These are phyloP conservation scores for Zasmidium angulare DNA, from an alignment of 2,329 filamentous ascomycete species.

Conservation along the genomic window DNA sequence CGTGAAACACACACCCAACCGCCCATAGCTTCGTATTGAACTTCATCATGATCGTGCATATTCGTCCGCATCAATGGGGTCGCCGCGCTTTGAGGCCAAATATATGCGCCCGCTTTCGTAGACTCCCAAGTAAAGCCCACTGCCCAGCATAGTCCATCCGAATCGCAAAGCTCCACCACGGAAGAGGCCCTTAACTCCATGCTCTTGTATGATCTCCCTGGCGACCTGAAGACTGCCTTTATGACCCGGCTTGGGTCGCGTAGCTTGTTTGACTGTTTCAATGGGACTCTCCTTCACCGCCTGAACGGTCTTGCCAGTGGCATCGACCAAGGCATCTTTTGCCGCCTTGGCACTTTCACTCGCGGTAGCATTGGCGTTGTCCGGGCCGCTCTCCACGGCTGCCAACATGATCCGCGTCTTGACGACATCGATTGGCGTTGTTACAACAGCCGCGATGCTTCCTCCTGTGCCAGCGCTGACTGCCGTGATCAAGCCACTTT, in stretches of 20 bases:
- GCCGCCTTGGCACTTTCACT: slow-evolving; percentile 20
- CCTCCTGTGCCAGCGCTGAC: slow-evolving; percentile 72
- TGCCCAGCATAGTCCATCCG: slow-evolving; percentile 79
- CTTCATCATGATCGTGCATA: slow-evolving; percentile 11
- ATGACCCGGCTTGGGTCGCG: slow-evolving; percentile 31
- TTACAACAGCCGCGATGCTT: slow-evolving; percentile 73
- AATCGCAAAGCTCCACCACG: slow-evolving; percentile 71
- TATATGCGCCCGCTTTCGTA: slow-evolving; percentile 75
- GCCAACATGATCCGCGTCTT: slow-evolving; percentile 87
- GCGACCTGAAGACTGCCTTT: slow-evolving; percentile 59
- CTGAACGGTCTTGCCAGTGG: slow-evolving; percentile 41
- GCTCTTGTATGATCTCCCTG: slow-evolving; percentile 62
- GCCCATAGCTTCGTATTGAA: background rate
- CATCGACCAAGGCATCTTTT: slow-evolving; percentile 37
- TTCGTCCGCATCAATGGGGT: slow-evolving; percentile 37
- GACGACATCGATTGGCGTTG: slow-evolving; percentile 84
- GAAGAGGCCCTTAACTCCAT: slow-evolving; percentile 73
- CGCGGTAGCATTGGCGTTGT: slow-evolving; percentile 8
- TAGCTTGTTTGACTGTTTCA: slow-evolving; percentile 35
- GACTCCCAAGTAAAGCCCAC: slow-evolving; percentile 79
- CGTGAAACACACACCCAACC: background rate
- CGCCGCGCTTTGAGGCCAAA: slow-evolving; percentile 46
- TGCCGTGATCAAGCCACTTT: slow-evolving; percentile 71
- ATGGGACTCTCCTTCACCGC: slow-evolving; percentile 31
- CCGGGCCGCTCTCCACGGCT: slow-evolving; percentile 43